Evolutionary conservation across 768 basidiomycete species (phyloP), one percentile per base, ranked within the genome.

Genomic region (Pisolithus albus): DNA sequence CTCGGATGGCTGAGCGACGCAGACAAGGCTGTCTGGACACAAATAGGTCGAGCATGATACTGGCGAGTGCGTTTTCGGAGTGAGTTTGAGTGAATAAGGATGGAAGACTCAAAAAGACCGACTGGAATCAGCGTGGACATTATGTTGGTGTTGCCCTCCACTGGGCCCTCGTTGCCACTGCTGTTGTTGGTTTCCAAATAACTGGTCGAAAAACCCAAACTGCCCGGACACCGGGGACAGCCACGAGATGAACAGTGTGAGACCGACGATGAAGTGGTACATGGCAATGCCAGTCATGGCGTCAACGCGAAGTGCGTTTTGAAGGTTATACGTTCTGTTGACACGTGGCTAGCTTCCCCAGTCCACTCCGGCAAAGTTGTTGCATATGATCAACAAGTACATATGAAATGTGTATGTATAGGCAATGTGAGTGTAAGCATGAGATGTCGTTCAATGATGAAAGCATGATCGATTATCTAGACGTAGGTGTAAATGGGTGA

Each of bases 171-270:
- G 75, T 38, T 83, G 82, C 18, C 79, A 76, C 23, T 83, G 80
- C 11, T 84, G 82, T 36, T 70, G 68, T 21, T 78, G 73, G 39
- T 58, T 58, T 32, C 81, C 79, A 59, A 88, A 90, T 79, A 89
- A 83, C 39, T 84, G 80, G 54, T 85, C 81, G 60, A 91, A 91
- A 67, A 88, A 86, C 43, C 80, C 75, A 65, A 89, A 90, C 59
- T 90, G 86, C n/a, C 81, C 84, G 15, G 71, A 68, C 30, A 65
- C 77, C 41, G 72, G 43, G 21, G 71, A 67, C 15, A 68, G 55
- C 15, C 65, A 39, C 9, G 56, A 63, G 26, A 49, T 49, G 21
- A 63, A 37, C 15, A 67, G 52, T 37, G 59, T 34, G 16, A 30
- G 40, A n/a, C 32, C 50, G 23, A 52, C 44, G 24, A 46, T 28